Conservation (phyloP, 768 basidiomycete genomes). For the Paxillus rubicundulus region DNA sequence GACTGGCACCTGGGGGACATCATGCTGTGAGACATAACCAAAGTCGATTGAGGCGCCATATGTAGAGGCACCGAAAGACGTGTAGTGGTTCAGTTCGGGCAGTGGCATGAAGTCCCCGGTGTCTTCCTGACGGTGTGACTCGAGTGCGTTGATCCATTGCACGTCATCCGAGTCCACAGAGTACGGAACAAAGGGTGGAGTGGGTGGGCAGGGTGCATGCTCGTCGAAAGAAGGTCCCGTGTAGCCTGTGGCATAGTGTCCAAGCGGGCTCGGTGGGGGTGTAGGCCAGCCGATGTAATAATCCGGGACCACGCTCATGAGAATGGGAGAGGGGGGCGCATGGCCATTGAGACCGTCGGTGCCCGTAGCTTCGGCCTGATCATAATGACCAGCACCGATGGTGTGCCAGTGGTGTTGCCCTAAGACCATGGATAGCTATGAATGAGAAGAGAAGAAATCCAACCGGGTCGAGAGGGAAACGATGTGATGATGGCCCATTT, state of each 20-base stretch:
- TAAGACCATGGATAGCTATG: not conserved
- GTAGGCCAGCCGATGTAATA: conserved; percentile 4
- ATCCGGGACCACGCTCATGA: not conserved
- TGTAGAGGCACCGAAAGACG: not conserved
- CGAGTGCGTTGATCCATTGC: not conserved
- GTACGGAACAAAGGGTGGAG: conserved; percentile 5
- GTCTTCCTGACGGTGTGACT: not conserved
- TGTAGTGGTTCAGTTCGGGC: not conserved
- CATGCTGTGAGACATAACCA: not conserved
- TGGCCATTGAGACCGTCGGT: not conserved
- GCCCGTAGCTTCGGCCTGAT: not conserved
- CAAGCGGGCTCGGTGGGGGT: conserved; percentile 7
- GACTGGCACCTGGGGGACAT: not conserved
- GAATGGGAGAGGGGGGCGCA: conserved; percentile 8
- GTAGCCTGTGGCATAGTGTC: not conserved
- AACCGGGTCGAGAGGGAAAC: not conserved
- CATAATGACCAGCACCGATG: not conserved
- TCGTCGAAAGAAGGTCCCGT: not conserved
- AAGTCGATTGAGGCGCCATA: not conserved
- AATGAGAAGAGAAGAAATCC: conserved; percentile 1
- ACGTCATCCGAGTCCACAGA: not conserved
- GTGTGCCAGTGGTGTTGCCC: not conserved
- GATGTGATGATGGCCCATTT: conserved; percentile 1
- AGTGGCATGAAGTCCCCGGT: not conserved
- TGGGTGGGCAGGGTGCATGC: conserved; percentile 14